These are phyloP conservation scores for Naganishia vishniacii DNA, from an alignment of 768 basidiomycete species.

Conservation along the genomic window DNA sequence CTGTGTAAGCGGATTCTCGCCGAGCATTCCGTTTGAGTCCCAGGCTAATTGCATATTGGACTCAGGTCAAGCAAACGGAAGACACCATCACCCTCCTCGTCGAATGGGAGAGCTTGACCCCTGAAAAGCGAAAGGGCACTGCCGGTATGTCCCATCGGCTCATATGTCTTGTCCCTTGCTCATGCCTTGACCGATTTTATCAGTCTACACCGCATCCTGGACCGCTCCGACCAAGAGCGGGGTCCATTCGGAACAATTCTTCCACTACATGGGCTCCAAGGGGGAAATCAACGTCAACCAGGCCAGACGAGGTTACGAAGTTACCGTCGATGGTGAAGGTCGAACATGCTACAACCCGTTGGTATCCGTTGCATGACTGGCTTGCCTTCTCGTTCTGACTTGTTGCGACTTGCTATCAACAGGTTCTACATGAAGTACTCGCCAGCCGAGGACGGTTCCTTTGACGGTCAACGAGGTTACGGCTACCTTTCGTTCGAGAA, in stretches of 20 bases:
- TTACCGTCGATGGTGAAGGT: slow-evolving; percentile 76
- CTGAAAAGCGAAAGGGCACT: slow-evolving; percentile 69
- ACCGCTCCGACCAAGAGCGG: slow-evolving; percentile 81
- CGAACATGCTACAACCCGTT: slow-evolving; percentile 72
- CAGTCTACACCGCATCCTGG: slow-evolving; percentile 88
- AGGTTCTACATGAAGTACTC: slow-evolving; percentile 83
- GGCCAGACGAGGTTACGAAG: slow-evolving; percentile 86
- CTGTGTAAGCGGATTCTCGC: slow-evolving; percentile 53
- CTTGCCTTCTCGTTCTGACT: slow-evolving; percentile 17
- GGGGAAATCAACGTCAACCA: slow-evolving; percentile 90
- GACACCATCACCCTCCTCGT: slow-evolving; percentile 92
- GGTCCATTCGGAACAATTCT: slow-evolving; percentile 84
- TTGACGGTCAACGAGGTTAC: slow-evolving; percentile 90
- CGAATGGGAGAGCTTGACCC: slow-evolving; percentile 80
- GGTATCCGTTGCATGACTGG: slow-evolving; percentile 51
- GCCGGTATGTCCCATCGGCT: slow-evolving; percentile 47
- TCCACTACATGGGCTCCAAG: slow-evolving; percentile 95
- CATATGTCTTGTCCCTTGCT: not conserved
- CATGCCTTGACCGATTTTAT: not conserved
- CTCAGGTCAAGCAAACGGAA: slow-evolving; percentile 63
- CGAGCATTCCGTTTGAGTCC: too few relatives aligned
- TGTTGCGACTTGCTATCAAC: slow-evolving; percentile 21
- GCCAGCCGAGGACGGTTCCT: slow-evolving; percentile 82
- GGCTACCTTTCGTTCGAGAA: slow-evolving; percentile 85
- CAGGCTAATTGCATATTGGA: too few relatives aligned